Evolutionary conservation across 2,329 filamentous ascomycete species (phyloP).

Genomic region (Neocucurbitaria cava): DNA sequence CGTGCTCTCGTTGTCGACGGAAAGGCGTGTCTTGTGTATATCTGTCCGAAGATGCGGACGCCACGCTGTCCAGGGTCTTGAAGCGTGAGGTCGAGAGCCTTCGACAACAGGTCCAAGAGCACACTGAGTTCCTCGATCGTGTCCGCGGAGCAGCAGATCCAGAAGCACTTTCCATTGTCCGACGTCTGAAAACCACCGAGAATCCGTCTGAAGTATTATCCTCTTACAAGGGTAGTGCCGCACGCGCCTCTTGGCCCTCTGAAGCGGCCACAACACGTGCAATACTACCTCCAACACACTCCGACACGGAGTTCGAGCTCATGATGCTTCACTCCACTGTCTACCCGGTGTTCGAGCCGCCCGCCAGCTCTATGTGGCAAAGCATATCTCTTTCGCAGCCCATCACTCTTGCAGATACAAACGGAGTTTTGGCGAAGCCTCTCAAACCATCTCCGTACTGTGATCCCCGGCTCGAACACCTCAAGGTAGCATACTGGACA

Average conservation of each 20-base stretch:
- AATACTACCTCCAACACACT: conserved; percentile 1
- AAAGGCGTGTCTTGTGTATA: conserved; percentile 6
- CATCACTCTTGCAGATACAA: not conserved
- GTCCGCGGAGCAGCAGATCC: conserved; percentile 8
- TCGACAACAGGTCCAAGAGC: conserved; percentile 6
- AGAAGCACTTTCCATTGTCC: conserved; percentile 5
- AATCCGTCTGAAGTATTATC: not conserved
- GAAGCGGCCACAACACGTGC: not conserved
- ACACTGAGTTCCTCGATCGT: conserved; percentile 2
- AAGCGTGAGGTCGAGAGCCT: conserved; percentile 9
- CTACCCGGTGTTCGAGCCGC: conserved; percentile 1
- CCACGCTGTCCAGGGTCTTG: conserved; percentile 12
- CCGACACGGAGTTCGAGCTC: conserved; percentile 6
- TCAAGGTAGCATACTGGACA: conserved; percentile 11
- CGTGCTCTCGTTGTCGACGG: conserved; percentile 5
- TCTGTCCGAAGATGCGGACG: conserved; percentile 11
- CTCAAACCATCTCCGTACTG: conserved; percentile 1
- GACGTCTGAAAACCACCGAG: not conserved
- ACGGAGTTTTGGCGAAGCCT: not conserved
- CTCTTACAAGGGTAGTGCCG: not conserved
- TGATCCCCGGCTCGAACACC: conserved; percentile 6
- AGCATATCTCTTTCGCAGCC: not conserved
- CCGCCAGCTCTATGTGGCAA: not conserved
- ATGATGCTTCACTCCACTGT: conserved; percentile 5
- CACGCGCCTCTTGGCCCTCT: not conserved